These are phyloP conservation scores for Neostapfia colusana DNA, from an alignment of 176 grass and related monocot genomes.

Conservation along the genomic window DNA sequence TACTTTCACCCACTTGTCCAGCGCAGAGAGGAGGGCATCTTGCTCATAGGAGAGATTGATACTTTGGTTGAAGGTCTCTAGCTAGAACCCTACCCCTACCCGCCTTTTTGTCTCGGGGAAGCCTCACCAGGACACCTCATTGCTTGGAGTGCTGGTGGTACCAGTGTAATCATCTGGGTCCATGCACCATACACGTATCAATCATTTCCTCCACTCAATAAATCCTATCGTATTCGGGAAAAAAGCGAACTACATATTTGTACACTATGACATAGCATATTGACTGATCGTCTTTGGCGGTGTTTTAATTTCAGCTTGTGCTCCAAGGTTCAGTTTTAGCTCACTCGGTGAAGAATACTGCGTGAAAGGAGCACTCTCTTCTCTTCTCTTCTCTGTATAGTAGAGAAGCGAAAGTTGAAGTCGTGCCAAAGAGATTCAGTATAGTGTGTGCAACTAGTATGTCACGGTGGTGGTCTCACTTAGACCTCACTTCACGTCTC, in stretches of 20 bases:
- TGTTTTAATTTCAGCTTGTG: background rate
- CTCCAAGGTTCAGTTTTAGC: background rate
- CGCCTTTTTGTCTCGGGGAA: slow-evolving; percentile 49
- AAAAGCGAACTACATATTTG: background rate
- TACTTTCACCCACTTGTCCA: slow-evolving; percentile 16
- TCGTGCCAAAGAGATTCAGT: background rate
- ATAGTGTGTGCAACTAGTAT: background rate
- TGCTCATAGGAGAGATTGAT: background rate
- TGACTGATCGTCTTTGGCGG: no score
- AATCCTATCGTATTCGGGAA: slow-evolving; percentile 16
- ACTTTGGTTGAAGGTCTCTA: slow-evolving; percentile 44
- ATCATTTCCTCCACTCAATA: slow-evolving; percentile 50
- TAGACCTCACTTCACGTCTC: background rate
- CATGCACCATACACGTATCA: slow-evolving; percentile 47
- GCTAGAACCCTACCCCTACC: slow-evolving; percentile 48
- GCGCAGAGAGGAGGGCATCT: slow-evolving; percentile 27
- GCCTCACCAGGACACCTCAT: slow-evolving; percentile 24
- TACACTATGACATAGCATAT: no score
- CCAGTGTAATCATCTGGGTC: slow-evolving; percentile 29
- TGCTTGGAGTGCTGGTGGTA: background rate
- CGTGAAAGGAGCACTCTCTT: no score
- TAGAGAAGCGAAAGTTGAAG: background rate
- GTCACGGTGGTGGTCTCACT: background rate
- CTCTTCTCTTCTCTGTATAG: background rate
- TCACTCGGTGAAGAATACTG: background rate